phyloP scores from a whole-genome alignment of 805 yeast species.

The Suhomyces kilbournensis region DNA sequence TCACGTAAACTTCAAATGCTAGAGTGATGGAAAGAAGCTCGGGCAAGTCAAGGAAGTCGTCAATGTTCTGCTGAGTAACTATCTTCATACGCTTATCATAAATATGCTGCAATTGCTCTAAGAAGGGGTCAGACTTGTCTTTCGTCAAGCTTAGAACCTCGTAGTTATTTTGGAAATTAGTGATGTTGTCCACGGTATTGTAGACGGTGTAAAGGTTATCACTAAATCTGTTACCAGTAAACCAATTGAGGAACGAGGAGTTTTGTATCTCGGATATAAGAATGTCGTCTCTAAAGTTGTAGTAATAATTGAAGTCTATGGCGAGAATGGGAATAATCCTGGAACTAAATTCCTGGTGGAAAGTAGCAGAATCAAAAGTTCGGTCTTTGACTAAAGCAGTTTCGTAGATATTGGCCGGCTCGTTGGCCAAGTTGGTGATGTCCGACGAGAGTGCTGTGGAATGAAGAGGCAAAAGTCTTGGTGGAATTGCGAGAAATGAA shows the following conservation, averaged over 20 bases:
- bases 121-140: conserved; percentile 15
- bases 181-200: conserved; percentile 15
- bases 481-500: conserved; percentile 24
- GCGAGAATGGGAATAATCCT: conserved; percentile 23
- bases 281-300: conserved; percentile 16
- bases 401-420: conserved; percentile 21
- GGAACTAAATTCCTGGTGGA: conserved; percentile 12
- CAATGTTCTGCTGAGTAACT: conserved; percentile 5
- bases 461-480: conserved; percentile 16
- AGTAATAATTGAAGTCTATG: conserved; percentile 21
- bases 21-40: conserved; percentile 19
- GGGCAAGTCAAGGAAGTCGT: conserved; percentile 10
- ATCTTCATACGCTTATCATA: conserved; percentile 12
- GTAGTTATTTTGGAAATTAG: conserved; percentile 13
- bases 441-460: conserved; percentile 22
- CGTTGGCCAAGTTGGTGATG: conserved; percentile 21
- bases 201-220: conserved; percentile 17
- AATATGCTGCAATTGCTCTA: conserved; percentile 14
- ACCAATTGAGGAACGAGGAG: conserved; percentile 33
- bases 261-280: conserved; percentile 18
- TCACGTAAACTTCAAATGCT: conserved; percentile 12
- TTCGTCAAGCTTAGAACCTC: conserved; percentile 10
- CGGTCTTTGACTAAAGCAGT: conserved; percentile 12
- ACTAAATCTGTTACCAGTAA: conserved; percentile 21
- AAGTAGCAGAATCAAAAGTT: conserved; percentile 8